phyloP scores from a whole-genome alignment of 768 basidiomycete species.

The Mycena galopus region DNA sequence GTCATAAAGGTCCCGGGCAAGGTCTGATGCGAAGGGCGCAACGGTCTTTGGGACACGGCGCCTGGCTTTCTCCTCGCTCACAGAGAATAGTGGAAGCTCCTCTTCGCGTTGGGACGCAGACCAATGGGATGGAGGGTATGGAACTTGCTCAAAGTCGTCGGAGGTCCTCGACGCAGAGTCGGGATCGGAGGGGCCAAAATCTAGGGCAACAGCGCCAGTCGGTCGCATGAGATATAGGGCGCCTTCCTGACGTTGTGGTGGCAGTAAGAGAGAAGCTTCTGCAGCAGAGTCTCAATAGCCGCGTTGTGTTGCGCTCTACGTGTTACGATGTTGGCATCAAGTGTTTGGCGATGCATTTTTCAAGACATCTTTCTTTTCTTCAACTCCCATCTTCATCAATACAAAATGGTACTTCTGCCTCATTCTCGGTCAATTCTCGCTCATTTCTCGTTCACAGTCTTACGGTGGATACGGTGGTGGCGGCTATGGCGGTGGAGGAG shows the following conservation, averaged over 20 bases:
- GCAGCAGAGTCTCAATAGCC: background rate
- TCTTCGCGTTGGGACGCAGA: slow-evolving; percentile 55
- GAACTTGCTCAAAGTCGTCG: slow-evolving; percentile 80
- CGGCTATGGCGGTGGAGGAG: slow-evolving; percentile 50
- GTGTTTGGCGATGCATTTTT: background rate
- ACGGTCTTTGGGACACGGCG: slow-evolving; percentile 53
- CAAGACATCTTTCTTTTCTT: slow-evolving; percentile 32
- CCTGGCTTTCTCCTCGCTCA: slow-evolving; percentile 78
- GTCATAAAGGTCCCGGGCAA: slow-evolving; percentile 50
- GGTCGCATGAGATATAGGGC: slow-evolving; percentile 65
- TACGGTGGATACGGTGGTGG: slow-evolving; percentile 54
- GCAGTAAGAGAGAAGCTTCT: background rate
- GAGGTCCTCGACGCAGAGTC: slow-evolving; percentile 64
- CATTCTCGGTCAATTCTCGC: background rate
- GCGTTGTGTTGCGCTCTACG: background rate
- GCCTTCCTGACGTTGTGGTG: background rate
- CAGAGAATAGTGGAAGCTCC: slow-evolving; percentile 64
- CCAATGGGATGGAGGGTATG: slow-evolving; percentile 64
- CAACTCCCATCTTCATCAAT: slow-evolving; percentile 34
- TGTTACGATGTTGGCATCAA: background rate
- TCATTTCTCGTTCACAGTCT: slow-evolving; percentile 48
- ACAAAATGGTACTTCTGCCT: slow-evolving; percentile 38
- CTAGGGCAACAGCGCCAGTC: slow-evolving; percentile 71
- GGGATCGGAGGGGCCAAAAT: slow-evolving; percentile 71
- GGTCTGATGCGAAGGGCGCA: slow-evolving; percentile 40